These are phyloP conservation scores for Dentipellis sp. DNA, from an alignment of 768 basidiomycete species.

Conservation along the genomic window DNA sequence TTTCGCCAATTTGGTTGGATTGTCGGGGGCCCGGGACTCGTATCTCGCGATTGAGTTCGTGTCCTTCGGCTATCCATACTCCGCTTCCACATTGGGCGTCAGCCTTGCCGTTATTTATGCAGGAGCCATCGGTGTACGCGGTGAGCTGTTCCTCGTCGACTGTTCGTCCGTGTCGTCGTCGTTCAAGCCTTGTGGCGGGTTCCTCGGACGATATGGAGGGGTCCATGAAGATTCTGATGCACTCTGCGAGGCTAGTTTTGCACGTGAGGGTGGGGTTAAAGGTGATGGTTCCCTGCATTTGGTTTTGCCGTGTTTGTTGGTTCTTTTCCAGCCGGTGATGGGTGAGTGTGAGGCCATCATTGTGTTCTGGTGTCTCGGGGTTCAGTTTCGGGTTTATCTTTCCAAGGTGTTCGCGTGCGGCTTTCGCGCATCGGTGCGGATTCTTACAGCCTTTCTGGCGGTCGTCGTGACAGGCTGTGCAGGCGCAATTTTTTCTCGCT, in stretches of 20 bases:
- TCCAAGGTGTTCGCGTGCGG: not conserved
- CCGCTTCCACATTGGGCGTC: slow-evolving; percentile 16
- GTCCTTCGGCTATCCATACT: not conserved
- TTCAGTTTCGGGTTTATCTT: not conserved
- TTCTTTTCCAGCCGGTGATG: not conserved
- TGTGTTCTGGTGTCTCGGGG: not conserved
- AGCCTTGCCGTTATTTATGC: slow-evolving; percentile 11
- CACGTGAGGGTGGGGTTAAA: slow-evolving; percentile 4
- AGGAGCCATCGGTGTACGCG: slow-evolving; percentile 22
- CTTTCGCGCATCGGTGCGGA: not conserved
- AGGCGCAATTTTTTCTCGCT: not conserved
- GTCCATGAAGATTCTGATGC: not conserved
- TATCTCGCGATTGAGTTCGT: not conserved
- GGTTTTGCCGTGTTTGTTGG: not conserved
- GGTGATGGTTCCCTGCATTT: not conserved
- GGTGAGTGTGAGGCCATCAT: slow-evolving; percentile 1
- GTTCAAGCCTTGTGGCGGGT: not conserved
- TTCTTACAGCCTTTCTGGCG: not conserved
- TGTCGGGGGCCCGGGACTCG: not conserved
- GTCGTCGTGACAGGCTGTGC: not conserved
- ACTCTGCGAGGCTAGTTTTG: not conserved
- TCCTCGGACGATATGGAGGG: not conserved
- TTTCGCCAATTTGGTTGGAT: slow-evolving; percentile 9
- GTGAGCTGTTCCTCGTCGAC: not conserved
- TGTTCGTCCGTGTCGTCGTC: too few species aligned